Evolutionary conservation across 768 basidiomycete genomes (phyloP).

Genomic region (Candolleomyces eurysporus): DNA sequence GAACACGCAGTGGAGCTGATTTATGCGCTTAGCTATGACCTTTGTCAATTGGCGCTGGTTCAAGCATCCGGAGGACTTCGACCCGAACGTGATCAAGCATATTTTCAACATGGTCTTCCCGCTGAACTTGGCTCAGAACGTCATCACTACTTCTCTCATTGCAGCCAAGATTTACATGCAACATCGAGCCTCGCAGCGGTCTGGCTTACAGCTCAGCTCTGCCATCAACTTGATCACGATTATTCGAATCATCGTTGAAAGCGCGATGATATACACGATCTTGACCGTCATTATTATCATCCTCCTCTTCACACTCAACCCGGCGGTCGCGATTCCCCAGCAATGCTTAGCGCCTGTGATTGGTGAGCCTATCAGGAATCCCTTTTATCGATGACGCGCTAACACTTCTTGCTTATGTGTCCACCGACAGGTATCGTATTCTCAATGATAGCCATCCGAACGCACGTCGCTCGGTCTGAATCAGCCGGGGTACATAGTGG

Average conservation of each 20-base stretch:
- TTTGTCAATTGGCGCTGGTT: slow-evolving; percentile 3
- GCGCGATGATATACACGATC: slow-evolving; percentile 4
- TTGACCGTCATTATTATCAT: slow-evolving; percentile 3
- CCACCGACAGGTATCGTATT: not conserved
- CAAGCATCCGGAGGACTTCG: not conserved
- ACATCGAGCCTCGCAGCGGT: not conserved
- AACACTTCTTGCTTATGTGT: not conserved
- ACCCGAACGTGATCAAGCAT: not conserved
- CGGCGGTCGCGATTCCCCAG: not conserved
- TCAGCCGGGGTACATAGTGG: not conserved
- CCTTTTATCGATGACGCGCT: not conserved
- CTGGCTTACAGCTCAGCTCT: not conserved
- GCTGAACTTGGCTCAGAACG: slow-evolving; percentile 2
- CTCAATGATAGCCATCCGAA: not conserved
- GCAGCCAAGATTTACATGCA: not conserved
- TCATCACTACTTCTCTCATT: not conserved
- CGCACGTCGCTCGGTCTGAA: not conserved
- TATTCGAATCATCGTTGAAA: slow-evolving; percentile 4
- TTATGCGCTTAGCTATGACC: not conserved
- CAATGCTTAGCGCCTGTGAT: not conserved
- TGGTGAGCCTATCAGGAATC: not conserved
- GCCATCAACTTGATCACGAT: not conserved
- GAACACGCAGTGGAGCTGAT: too few species aligned
- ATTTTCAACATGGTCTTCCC: slow-evolving; percentile 1
- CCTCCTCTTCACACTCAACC: not conserved